Evolutionary conservation across 352 stramenopile species (phyloP).

Genomic region (Phytophthora melonis): DNA sequence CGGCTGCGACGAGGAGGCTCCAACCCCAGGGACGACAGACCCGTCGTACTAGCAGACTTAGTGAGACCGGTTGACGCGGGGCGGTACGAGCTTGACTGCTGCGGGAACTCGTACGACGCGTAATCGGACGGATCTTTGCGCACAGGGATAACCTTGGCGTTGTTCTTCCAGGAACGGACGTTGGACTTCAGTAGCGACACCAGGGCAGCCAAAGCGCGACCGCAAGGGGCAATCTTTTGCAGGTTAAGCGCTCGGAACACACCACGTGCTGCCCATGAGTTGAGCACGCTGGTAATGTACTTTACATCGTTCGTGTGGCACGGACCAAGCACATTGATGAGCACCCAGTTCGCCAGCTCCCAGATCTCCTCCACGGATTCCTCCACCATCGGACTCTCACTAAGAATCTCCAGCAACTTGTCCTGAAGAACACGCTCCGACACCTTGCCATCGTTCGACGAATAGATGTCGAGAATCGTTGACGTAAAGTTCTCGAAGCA

Average conservation of each 20-base stretch:
- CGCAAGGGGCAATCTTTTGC: constrained; percentile 71
- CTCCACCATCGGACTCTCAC: constrained; percentile 84
- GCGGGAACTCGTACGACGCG: constrained; percentile 84
- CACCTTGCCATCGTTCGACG: constrained; percentile 59
- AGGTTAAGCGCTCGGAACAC: constrained; percentile 85
- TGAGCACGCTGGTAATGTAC: constrained; percentile 89
- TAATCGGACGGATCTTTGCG: constrained; percentile 88
- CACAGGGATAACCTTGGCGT: constrained; percentile 83
- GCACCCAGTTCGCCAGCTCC: constrained; percentile 96
- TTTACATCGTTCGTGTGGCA: constrained; percentile 96
- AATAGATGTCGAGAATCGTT: constrained; percentile 78
- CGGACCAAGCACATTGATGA: constrained; percentile 95
- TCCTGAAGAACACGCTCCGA: constrained; percentile 82
- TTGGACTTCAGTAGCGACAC: constrained; percentile 79
- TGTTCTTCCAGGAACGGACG: constrained; percentile 74
- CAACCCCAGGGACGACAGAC: constrained; percentile 76
- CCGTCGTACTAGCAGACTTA: constrained; percentile 92
- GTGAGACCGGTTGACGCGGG: constrained; percentile 61
- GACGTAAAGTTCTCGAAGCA: constrained; percentile 95
- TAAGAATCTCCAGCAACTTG: constrained; percentile 83
- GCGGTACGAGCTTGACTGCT: constrained; percentile 57
- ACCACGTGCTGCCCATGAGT: constrained; percentile 79
- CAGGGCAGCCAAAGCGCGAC: constrained; percentile 74
- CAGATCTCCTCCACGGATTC: constrained; percentile 97
- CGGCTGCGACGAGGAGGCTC: constrained; percentile 82